A percentile compares a stretch with the other conserved stretches of the same genome.
These are phyloP conservation scores for Aureobasidium sp. DNA, from an alignment of 2,329 filamentous ascomycete genomes.

Conservation along the genomic window DNA sequence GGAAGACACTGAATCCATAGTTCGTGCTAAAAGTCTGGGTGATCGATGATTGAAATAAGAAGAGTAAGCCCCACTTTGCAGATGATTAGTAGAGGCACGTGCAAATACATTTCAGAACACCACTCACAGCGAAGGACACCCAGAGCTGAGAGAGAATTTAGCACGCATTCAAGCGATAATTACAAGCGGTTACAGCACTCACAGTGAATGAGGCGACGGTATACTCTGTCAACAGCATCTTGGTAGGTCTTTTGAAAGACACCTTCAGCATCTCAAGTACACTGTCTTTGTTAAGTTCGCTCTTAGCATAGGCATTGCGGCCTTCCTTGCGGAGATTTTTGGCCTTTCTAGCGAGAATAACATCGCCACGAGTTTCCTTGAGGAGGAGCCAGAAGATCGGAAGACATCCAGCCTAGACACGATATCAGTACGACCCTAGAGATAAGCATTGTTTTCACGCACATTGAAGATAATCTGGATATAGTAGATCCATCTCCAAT, in stretches of 20 bases:
- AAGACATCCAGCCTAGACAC: slow-evolving; percentile 19
- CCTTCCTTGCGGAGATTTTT: slow-evolving; percentile 21
- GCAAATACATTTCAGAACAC: slow-evolving; percentile 18
- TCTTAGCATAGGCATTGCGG: slow-evolving; percentile 21
- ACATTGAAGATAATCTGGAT: slow-evolving; percentile 30
- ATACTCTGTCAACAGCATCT: slow-evolving; percentile 23
- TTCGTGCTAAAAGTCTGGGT: slow-evolving; percentile 31
- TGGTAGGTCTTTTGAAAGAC: slow-evolving; percentile 25
- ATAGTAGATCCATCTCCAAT: slow-evolving; percentile 27
- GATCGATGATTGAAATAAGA: slow-evolving; percentile 40
- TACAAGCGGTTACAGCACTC: slow-evolving; percentile 3
- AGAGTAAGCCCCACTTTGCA: slow-evolving; percentile 33
- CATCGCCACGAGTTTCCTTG: slow-evolving; percentile 36
- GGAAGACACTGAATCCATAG: slow-evolving; percentile 32
- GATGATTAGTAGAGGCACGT: not conserved
- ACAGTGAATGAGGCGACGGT: slow-evolving; percentile 28
- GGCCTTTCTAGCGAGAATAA: slow-evolving; percentile 30
- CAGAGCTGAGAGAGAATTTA: slow-evolving; percentile 22
- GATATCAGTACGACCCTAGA: slow-evolving; percentile 13
- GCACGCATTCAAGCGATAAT: slow-evolving; percentile 32
- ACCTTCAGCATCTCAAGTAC: slow-evolving; percentile 21
- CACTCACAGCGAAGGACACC: slow-evolving; percentile 35
- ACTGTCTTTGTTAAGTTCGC: slow-evolving; percentile 20
- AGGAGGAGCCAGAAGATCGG: slow-evolving; percentile 31
- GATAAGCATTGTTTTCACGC: slow-evolving; percentile 21